Evolutionary conservation across 2,329 filamentous ascomycete genomes (phyloP).

Genomic region (Ceratocystis ficicola): DNA sequence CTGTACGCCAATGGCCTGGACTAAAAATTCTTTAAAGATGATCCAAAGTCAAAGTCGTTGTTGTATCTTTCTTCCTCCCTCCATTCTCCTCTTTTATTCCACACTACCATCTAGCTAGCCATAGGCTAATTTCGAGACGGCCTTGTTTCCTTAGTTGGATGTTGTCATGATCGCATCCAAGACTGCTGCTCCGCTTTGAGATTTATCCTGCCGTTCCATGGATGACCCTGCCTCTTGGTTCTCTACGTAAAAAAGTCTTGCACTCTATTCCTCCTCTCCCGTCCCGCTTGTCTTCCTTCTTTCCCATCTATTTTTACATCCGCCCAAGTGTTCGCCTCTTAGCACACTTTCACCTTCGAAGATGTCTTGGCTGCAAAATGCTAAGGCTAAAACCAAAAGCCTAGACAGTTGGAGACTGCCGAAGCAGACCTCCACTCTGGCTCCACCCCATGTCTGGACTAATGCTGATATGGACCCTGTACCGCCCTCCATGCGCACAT

Average conservation of each 20-base stretch:
- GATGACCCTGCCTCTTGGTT: not conserved
- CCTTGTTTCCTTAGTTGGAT: not conserved
- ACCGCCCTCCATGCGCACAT: slow-evolving; percentile 33
- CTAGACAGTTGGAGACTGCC: slow-evolving; percentile 18
- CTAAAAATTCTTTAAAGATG: not conserved
- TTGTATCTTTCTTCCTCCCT: not conserved
- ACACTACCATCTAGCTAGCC: not conserved
- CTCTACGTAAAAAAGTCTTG: not conserved
- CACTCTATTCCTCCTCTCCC: not conserved
- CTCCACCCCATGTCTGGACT: slow-evolving; percentile 27
- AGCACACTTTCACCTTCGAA: not conserved
- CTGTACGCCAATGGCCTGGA: not conserved
- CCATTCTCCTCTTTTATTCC: not conserved
- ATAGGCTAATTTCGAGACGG: not conserved
- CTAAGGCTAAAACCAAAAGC: slow-evolving; percentile 19
- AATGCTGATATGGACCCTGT: slow-evolving; percentile 31
- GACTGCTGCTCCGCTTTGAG: not conserved
- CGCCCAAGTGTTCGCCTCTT: not conserved
- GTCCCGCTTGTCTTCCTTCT: not conserved
- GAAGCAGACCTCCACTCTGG: slow-evolving; percentile 20
- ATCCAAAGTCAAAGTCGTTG: not conserved
- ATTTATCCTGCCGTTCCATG: not conserved
- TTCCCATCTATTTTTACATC: not conserved
- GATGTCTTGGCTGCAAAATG: slow-evolving; percentile 18
- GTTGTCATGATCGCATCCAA: not conserved